Conservation (phyloP, 495 filamentous ascomycete species). For the Sabuloglossum arenarium region DNA sequence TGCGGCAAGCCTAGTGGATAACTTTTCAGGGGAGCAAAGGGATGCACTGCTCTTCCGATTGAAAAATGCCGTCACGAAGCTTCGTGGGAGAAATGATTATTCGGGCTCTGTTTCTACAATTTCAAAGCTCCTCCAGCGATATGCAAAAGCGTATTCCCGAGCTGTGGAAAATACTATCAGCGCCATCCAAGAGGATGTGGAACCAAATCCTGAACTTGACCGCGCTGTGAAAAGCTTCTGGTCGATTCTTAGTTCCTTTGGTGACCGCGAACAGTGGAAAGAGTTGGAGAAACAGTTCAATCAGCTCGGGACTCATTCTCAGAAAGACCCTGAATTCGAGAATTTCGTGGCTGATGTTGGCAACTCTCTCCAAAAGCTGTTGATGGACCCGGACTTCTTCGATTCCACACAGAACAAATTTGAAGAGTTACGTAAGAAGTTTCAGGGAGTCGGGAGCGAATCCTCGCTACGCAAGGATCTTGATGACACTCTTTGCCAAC, state of each 20-base stretch:
- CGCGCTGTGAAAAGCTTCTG: slow-evolving; percentile 58
- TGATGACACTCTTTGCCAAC: slow-evolving; percentile 47
- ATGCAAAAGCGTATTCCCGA: slow-evolving; percentile 54
- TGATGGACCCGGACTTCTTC: slow-evolving; percentile 75
- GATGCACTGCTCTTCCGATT: slow-evolving; percentile 53
- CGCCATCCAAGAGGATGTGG: slow-evolving; percentile 43
- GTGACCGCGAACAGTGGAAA: slow-evolving; percentile 54
- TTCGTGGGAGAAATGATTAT: slow-evolving; percentile 61
- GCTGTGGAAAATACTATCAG: slow-evolving; percentile 41
- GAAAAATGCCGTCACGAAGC: slow-evolving; percentile 51
- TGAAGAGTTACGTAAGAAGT: slow-evolving; percentile 45
- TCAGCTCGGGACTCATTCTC: slow-evolving; percentile 47
- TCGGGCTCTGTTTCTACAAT: slow-evolving; percentile 67
- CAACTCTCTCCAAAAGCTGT: slow-evolving; percentile 50
- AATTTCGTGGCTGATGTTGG: slow-evolving; percentile 48
- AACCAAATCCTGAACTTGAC: slow-evolving; percentile 53
- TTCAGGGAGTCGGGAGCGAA: slow-evolving; percentile 36
- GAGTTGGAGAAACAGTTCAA: slow-evolving; percentile 42
- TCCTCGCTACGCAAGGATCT: slow-evolving; percentile 51
- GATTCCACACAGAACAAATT: slow-evolving; percentile 50
- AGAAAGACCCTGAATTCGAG: slow-evolving; percentile 71
- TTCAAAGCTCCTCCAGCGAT: slow-evolving; percentile 52
- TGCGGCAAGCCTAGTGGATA: slow-evolving; percentile 41
- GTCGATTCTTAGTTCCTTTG: slow-evolving; percentile 57
- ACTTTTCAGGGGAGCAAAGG: slow-evolving; percentile 45